Evolutionary conservation across 352 stramenopile genomes (phyloP).

Genomic region (Achlya hypogyna): DNA sequence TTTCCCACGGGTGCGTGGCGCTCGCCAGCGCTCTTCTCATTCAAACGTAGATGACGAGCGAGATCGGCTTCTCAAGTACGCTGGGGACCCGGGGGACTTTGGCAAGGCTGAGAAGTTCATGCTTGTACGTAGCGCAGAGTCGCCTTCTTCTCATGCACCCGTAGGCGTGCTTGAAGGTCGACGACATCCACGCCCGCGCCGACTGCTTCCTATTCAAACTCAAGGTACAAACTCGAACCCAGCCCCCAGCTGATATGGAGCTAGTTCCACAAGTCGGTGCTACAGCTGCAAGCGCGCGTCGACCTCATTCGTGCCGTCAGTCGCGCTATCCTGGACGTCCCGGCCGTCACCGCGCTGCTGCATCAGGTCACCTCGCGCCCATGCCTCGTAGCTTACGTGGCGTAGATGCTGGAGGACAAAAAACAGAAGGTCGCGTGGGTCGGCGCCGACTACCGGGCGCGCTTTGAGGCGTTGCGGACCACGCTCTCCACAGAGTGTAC

Average conservation of each 20-base stretch:
- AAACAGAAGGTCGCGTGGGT: conserved; percentile 17
- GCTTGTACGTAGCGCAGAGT: conserved; percentile 3
- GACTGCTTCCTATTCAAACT: conserved; percentile 20
- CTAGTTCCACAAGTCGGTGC: conserved; percentile 12
- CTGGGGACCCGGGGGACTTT: conserved; percentile 34
- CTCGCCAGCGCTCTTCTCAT: neutral
- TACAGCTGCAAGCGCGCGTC: neutral
- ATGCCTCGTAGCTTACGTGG: neutral
- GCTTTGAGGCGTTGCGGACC: neutral
- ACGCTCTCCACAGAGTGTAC: neutral
- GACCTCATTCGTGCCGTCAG: neutral
- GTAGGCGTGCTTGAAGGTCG: conserved; percentile 11
- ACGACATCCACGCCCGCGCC: conserved; percentile 13
- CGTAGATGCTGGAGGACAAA: conserved; percentile 19
- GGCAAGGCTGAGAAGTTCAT: conserved; percentile 64
- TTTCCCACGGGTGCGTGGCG: conserved; percentile 38
- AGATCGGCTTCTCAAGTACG: conserved; percentile 32
- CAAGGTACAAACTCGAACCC: neutral
- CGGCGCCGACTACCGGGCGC: conserved; percentile 3
- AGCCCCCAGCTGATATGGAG: neutral
- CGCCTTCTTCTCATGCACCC: neutral
- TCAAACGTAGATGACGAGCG: conserved; percentile 37
- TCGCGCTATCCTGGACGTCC: conserved; percentile 3
- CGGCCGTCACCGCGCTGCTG: neutral
- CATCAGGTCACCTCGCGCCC: neutral